Percentiles rank a stretch among this genome's conserved stretches.
Conservation (phyloP, 768 basidiomycete genomes). For the Rhizopogon rudus region DNA sequence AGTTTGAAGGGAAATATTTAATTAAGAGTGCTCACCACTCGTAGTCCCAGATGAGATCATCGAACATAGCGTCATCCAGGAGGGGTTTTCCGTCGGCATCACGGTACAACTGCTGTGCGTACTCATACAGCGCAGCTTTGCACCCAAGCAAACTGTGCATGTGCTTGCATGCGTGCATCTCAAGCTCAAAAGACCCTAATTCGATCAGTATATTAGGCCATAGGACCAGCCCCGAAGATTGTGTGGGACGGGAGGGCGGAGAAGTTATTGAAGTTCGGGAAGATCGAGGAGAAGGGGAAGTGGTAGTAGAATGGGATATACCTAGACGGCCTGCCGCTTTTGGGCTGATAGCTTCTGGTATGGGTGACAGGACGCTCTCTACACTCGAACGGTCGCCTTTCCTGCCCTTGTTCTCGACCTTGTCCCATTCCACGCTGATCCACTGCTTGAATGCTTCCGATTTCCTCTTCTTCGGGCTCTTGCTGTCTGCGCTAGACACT, state of each 20-base stretch:
- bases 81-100: constrained; percentile 17
- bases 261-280: background rate
- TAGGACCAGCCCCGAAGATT: constrained; percentile 61
- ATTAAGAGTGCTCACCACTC: constrained; percentile 22
- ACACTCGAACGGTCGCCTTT: constrained; percentile 22
- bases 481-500: constrained; percentile 20
- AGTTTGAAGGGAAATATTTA: background rate
- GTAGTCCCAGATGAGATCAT: constrained; percentile 31
- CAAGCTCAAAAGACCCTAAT: constrained; percentile 52
- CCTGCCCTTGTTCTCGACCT: constrained; percentile 23
- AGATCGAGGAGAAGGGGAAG: constrained; percentile 1
- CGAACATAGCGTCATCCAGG: constrained; percentile 18
- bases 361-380: constrained; percentile 17
- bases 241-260: constrained; percentile 27
- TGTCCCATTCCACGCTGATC: constrained; percentile 33
- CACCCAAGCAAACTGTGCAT: constrained; percentile 61
- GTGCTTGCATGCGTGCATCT: constrained; percentile 72
- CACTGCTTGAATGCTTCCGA: constrained; percentile 30
- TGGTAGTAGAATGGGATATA: constrained; percentile 14
- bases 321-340: constrained; percentile 38
- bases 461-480: constrained; percentile 21
- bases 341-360: constrained; percentile 26
- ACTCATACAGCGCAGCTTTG: constrained; percentile 51
- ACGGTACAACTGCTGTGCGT: constrained; percentile 31
- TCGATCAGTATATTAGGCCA: constrained; percentile 58